A percentile compares a stretch with the other conserved stretches of the same genome.
Evolutionary conservation across 495 filamentous ascomycete genomes (phyloP).

Genomic region (Penicillium angulare): DNA sequence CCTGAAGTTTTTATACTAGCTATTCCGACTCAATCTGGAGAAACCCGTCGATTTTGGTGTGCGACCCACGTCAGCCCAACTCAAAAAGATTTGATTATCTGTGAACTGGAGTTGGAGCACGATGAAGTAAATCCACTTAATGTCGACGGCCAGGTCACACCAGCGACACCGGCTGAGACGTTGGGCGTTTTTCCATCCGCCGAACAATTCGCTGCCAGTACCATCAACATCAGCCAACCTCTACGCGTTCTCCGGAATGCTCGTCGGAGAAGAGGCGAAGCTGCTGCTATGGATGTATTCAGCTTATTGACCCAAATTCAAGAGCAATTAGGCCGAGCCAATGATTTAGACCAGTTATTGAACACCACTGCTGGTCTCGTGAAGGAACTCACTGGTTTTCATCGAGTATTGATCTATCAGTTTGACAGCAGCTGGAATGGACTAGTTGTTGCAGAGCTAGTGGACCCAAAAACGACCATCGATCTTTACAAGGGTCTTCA

Average conservation of each 20-base stretch:
- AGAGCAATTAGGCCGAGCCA: constrained; percentile 50
- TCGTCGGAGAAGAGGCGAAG: constrained; percentile 74
- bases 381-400: constrained; percentile 86
- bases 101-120: constrained; percentile 90
- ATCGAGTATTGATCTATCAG: constrained; percentile 91
- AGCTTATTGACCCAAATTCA: constrained; percentile 72
- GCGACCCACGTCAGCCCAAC: constrained; percentile 72
- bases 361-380: constrained; percentile 38
- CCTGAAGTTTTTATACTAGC: constrained; percentile 85
- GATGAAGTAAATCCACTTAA: constrained; percentile 70
- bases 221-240: constrained; percentile 69
- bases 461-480: constrained; percentile 75
- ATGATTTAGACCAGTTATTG: constrained; percentile 55
- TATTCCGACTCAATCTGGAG: constrained; percentile 53
- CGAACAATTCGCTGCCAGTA: constrained; percentile 69
- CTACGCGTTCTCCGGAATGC: constrained; percentile 77
- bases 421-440: constrained; percentile 85
- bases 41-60: constrained; percentile 76
- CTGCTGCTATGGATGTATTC: constrained; percentile 90
- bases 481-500: constrained; percentile 88
- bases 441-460: constrained; percentile 81
- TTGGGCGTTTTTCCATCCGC: constrained; percentile 63
- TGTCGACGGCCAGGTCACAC: constrained; percentile 53
- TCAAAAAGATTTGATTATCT: constrained; percentile 72
- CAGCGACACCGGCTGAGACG: constrained; percentile 69